These are phyloP conservation scores for Diaporthe sp. DNA, from an alignment of 2,329 filamentous ascomycete species.

Conservation along the genomic window DNA sequence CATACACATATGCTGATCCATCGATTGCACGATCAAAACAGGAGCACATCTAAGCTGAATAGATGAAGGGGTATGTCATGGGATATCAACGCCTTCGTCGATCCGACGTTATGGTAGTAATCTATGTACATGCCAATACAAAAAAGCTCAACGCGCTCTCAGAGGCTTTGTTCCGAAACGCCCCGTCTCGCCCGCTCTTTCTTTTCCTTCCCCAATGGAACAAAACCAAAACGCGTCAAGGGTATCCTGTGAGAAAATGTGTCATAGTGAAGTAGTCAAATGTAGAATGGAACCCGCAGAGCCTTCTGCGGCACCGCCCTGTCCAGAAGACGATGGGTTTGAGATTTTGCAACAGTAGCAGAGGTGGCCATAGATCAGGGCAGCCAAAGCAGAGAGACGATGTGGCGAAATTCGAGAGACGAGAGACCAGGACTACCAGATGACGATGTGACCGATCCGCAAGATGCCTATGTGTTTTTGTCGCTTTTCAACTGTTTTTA, in stretches of 20 bases:
- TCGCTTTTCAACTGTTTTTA: slow-evolving; percentile 37
- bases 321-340: not conserved
- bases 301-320: slow-evolving; percentile 15
- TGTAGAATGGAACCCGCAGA: not conserved
- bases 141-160: slow-evolving; percentile 34
- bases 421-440: slow-evolving; percentile 11
- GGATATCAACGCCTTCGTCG: slow-evolving; percentile 17
- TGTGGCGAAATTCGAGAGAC: not conserved
- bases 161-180: slow-evolving; percentile 34
- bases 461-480: slow-evolving; percentile 32
- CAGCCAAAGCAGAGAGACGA: not conserved
- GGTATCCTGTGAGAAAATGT: slow-evolving; percentile 38
- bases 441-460: slow-evolving; percentile 30
- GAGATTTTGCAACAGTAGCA: not conserved
- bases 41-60: not conserved
- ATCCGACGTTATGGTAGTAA: slow-evolving; percentile 13
- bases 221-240: slow-evolving; percentile 39
- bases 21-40: no score
- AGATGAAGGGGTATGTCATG: slow-evolving; percentile 20
- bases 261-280: slow-evolving; percentile 28
- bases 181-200: slow-evolving; percentile 8
- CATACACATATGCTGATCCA: no score
- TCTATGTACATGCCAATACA: slow-evolving; percentile 34
- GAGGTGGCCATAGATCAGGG: slow-evolving; percentile 12
- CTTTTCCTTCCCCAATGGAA: slow-evolving; percentile 32